phyloP scores from a whole-genome alignment of 1,284 basidiomycete genomes.

The Meira miltonrushii region DNA sequence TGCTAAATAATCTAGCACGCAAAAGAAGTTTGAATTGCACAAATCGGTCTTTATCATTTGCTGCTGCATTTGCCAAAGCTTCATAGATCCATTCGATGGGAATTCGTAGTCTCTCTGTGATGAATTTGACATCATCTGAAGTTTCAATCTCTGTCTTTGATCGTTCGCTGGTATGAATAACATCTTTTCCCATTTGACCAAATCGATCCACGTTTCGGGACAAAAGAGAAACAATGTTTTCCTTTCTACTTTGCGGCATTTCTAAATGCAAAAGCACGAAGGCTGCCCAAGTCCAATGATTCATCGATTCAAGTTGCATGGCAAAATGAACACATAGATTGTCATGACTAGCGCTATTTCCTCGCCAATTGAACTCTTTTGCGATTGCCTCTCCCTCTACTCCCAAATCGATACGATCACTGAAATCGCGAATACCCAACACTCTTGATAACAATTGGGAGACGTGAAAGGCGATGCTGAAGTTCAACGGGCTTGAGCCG shows the following conservation, averaged over 20 bases:
- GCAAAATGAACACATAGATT: slow-evolving; percentile 77
- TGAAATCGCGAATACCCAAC: slow-evolving; percentile 75
- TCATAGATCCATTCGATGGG: slow-evolving; percentile 81
- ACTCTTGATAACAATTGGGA: slow-evolving; percentile 81
- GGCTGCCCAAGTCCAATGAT: slow-evolving; percentile 75
- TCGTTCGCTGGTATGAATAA: background rate
- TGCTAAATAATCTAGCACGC: slow-evolving; percentile 64
- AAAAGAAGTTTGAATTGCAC: slow-evolving; percentile 74
- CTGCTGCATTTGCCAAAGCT: slow-evolving; percentile 63
- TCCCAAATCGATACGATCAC: slow-evolving; percentile 61
- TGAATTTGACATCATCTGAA: slow-evolving; percentile 63
- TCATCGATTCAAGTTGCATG: slow-evolving; percentile 73
- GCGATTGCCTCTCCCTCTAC: slow-evolving; percentile 49
- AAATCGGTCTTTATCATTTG: slow-evolving; percentile 65
- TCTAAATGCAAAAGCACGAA: slow-evolving; percentile 89
- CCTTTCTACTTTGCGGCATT: slow-evolving; percentile 62
- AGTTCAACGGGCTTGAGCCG: background rate
- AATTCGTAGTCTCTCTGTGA: slow-evolving; percentile 71
- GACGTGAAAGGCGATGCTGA: slow-evolving; percentile 76
- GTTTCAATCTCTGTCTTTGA: background rate
- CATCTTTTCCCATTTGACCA: slow-evolving; percentile 55
- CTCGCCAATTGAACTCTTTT: slow-evolving; percentile 11
- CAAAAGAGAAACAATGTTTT: slow-evolving; percentile 75
- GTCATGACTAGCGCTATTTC: slow-evolving; percentile 66
- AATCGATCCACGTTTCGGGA: slow-evolving; percentile 63